Percentiles rank a stretch among this genome's conserved stretches.
Evolutionary conservation across 2,329 filamentous ascomycete genomes (phyloP).

Genomic region (Endothia cerciana): DNA sequence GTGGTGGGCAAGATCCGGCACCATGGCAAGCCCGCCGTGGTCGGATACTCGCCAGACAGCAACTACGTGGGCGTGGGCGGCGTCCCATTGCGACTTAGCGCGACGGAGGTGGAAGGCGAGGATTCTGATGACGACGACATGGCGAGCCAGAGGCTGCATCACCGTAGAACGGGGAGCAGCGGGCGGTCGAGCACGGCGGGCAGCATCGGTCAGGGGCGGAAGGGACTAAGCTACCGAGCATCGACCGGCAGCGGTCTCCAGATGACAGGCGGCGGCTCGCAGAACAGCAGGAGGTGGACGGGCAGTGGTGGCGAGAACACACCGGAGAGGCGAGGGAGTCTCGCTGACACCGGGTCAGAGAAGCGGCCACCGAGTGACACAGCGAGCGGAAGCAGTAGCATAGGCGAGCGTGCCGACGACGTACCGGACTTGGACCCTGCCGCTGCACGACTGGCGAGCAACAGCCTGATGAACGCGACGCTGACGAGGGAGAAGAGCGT

Average conservation of each 20-base stretch:
- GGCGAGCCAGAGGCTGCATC: conserved; percentile 55
- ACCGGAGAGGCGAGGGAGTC: conserved; percentile 57
- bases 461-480: conserved; percentile 58
- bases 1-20: conserved; percentile 88
- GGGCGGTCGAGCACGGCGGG: conserved; percentile 70
- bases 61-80: conserved; percentile 77
- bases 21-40: conserved; percentile 77
- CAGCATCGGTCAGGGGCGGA: conserved; percentile 42
- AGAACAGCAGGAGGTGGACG: conserved; percentile 28
- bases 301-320: conserved; percentile 43
- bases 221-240: conserved; percentile 53
- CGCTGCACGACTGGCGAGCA: conserved; percentile 52
- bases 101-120: conserved; percentile 91
- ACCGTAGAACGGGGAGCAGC: conserved; percentile 75
- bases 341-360: conserved; percentile 49
- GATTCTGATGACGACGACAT: conserved; percentile 77
- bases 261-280: conserved; percentile 29
- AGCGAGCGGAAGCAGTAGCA: conserved; percentile 59
- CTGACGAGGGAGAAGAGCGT: conserved; percentile 67
- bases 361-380: conserved; percentile 44
- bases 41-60: conserved; percentile 76
- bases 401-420: conserved; percentile 63
- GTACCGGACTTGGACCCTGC: conserved; percentile 56
- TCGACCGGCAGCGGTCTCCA: conserved; percentile 41
- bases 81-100: conserved; percentile 88